Conservation (phyloP, 257 asterid genomes). For the Thymus mandschuricus region DNA sequence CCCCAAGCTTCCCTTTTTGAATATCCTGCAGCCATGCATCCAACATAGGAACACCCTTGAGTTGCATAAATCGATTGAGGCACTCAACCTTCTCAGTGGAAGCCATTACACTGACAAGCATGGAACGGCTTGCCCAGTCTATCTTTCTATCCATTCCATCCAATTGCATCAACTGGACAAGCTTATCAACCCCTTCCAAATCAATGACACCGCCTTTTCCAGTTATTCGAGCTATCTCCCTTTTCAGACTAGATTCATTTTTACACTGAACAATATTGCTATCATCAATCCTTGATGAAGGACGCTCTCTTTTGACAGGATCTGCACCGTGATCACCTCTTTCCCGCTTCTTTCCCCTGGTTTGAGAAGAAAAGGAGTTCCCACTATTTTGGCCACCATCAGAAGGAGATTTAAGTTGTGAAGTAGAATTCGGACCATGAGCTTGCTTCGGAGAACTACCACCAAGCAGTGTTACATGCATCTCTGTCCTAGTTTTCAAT, state of each 20-base stretch:
- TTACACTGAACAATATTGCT: constrained; percentile 47
- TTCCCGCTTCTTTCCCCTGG: constrained; percentile 87
- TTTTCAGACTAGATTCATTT: constrained; percentile 53
- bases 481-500: constrained; percentile 59
- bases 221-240: constrained; percentile 71
- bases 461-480: constrained; percentile 70
- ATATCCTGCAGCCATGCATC: constrained; percentile 97
- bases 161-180: constrained; percentile 73
- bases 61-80: constrained; percentile 74
- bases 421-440: constrained; percentile 59
- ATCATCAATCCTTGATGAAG: constrained; percentile 58
- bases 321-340: constrained; percentile 72
- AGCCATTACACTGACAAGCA: constrained; percentile 77
- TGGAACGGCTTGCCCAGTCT: constrained; percentile 66
- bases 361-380: constrained; percentile 58
- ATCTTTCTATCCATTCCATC: constrained; percentile 61
- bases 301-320: constrained; percentile 68
- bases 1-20: constrained; percentile 69
- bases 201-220: constrained; percentile 74
- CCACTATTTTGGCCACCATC: constrained; percentile 67
- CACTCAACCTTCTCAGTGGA: constrained; percentile 79
- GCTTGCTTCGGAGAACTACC: constrained; percentile 80
- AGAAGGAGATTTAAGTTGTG: constrained; percentile 63
- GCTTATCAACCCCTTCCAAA: constrained; percentile 83
- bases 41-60: constrained; percentile 70